These are phyloP conservation scores for Teunomyces funiuensis DNA, from an alignment of 805 yeast genomes.

Conservation along the genomic window DNA sequence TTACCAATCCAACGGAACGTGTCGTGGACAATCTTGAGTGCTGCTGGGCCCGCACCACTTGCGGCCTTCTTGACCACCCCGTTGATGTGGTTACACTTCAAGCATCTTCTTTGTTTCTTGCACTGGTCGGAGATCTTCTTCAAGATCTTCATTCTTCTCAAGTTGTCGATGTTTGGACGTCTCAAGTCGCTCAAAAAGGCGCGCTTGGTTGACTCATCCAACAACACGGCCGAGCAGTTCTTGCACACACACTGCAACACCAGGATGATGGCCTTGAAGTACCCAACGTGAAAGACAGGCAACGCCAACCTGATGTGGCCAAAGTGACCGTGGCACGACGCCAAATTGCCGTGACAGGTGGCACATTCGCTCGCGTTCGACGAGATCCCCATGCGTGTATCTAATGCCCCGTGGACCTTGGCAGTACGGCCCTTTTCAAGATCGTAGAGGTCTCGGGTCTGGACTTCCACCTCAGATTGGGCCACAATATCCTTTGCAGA, in stretches of 20 bases:
- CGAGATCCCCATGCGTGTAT: constrained; percentile 91
- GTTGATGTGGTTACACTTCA: constrained; percentile 81
- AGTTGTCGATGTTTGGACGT: constrained; percentile 84
- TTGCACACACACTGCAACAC: constrained; percentile 91
- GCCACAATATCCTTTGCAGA: constrained; percentile 88
- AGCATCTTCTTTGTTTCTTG: constrained; percentile 90
- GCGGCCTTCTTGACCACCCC: constrained; percentile 98
- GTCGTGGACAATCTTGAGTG: constrained; percentile 92
- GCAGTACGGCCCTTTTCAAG: constrained; percentile 87
- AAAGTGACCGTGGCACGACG: constrained; percentile 97
- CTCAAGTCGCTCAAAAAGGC: constrained; percentile 75
- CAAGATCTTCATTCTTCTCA: constrained; percentile 86
- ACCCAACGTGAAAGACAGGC: constrained; percentile 97
- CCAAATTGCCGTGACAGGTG: constrained; percentile 89
- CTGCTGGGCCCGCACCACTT: constrained; percentile 87
- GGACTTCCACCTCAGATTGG: constrained; percentile 91
- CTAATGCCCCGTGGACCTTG: constrained; percentile 82
- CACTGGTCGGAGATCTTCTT: constrained; percentile 87
- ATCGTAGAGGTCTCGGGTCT: constrained; percentile 88
- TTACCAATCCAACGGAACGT: constrained; percentile 95
- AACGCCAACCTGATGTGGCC: constrained; percentile 91
- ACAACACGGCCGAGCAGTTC: constrained; percentile 73
- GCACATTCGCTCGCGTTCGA: constrained; percentile 81
- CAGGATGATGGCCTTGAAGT: constrained; percentile 85
- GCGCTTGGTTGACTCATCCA: constrained; percentile 71